Evolutionary conservation across 2,329 filamentous ascomycete genomes (phyloP).

Genomic region (Colletotrichum orbiculare): DNA sequence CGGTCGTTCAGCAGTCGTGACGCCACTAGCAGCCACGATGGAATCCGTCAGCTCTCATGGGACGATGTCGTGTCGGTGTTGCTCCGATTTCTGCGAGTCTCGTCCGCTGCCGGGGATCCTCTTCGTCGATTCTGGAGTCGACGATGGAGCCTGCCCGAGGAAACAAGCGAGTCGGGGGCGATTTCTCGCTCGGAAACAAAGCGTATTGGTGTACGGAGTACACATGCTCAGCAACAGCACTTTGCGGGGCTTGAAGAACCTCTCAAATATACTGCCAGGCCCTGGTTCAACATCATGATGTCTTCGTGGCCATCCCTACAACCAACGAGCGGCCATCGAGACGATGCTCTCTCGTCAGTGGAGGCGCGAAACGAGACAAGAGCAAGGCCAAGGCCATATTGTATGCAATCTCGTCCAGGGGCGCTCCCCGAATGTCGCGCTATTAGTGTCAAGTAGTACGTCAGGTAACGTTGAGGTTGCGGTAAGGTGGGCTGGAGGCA

Average conservation of each 20-base stretch:
- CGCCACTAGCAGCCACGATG: slow-evolving; percentile 15
- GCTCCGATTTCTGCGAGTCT: slow-evolving; percentile 18
- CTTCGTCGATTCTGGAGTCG: not conserved
- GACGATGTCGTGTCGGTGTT: not conserved
- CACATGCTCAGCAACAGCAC: too few relatives aligned
- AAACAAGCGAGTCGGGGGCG: slow-evolving; percentile 12
- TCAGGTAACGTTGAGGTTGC: not conserved
- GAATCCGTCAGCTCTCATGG: slow-evolving; percentile 14
- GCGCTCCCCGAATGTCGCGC: not conserved
- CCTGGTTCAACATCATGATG: not conserved
- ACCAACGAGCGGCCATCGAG: too few relatives aligned
- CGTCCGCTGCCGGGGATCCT: not conserved
- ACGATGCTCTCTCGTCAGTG: too few relatives aligned
- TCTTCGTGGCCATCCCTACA: too few relatives aligned
- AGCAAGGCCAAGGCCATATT: not conserved
- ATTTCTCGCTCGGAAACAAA: not conserved
- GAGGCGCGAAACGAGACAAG: not conserved
- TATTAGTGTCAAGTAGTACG: too few relatives aligned
- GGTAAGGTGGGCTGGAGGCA: too few relatives aligned
- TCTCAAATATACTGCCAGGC: too few relatives aligned
- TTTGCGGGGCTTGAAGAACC: too few relatives aligned
- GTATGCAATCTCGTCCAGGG: not conserved
- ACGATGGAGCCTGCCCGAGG: slow-evolving; percentile 2
- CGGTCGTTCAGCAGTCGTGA: not conserved
- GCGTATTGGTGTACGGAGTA: too few relatives aligned